phyloP scores from a whole-genome alignment of 2,329 filamentous ascomycete genomes.

The Diaporthe helianthi region DNA sequence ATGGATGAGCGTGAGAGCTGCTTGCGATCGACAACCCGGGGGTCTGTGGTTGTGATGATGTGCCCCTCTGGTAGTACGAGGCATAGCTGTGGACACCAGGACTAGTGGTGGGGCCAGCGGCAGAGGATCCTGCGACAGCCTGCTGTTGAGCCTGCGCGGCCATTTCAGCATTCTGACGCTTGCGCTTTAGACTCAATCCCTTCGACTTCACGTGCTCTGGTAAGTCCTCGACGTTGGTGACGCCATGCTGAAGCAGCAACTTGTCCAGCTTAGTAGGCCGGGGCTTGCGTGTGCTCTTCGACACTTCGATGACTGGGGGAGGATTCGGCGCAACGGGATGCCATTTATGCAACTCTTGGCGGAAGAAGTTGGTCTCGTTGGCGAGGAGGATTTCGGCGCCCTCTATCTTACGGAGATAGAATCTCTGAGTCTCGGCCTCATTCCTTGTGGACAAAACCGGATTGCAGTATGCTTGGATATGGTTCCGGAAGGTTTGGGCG shows the following conservation, averaged over 20 bases:
- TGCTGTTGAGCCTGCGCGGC: constrained; percentile 45
- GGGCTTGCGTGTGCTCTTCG: constrained; percentile 91
- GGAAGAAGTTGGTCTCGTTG: constrained; percentile 96
- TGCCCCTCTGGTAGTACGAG: constrained; percentile 45
- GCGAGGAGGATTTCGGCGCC: constrained; percentile 92
- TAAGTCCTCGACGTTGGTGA: constrained; percentile 89
- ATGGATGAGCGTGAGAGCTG: constrained; percentile 44
- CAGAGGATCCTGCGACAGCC: constrained; percentile 24
- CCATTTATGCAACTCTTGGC: constrained; percentile 94
- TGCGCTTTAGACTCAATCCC: constrained; percentile 74
- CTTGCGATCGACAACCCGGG: constrained; percentile 44
- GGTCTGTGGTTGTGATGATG: constrained; percentile 47
- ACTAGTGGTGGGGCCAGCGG: constrained; percentile 43
- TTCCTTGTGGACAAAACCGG: constrained; percentile 81
- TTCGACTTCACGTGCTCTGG: constrained; percentile 84
- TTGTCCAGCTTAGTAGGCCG: constrained; percentile 97
- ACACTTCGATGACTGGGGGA: constrained; percentile 85
- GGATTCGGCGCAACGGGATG: constrained; percentile 86
- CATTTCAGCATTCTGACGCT: constrained; percentile 67
- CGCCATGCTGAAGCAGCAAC: constrained; percentile 85
- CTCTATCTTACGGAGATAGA: constrained; percentile 96
- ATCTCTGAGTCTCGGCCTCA: constrained; percentile 88
- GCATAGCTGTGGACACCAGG: constrained; percentile 45
- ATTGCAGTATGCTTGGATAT: constrained; percentile 81
- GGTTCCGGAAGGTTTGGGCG: constrained; percentile 83